These are phyloP conservation scores for Globisporangium solare DNA, from an alignment of 352 stramenopile species.

Conservation along the genomic window DNA sequence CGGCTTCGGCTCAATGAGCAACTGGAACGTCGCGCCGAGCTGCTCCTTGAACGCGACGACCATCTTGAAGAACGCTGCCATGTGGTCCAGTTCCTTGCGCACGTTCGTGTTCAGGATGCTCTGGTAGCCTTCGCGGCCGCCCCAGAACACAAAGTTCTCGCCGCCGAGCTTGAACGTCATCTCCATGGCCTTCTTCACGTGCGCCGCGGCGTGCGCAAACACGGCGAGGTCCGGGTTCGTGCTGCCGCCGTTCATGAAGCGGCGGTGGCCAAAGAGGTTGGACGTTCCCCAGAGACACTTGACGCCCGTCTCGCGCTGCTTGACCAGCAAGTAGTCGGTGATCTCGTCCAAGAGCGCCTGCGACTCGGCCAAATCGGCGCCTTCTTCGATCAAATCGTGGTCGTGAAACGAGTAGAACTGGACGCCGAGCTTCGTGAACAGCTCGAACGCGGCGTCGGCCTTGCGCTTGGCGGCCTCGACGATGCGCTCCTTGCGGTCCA, in stretches of 20 bases:
- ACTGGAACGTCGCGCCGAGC: conserved; percentile 65
- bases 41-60: conserved; percentile 75
- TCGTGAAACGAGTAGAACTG: conserved; percentile 88
- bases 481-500: conserved; percentile 37
- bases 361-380: conserved; percentile 39
- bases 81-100: conserved; percentile 76
- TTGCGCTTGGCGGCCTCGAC: conserved; percentile 71
- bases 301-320: conserved; percentile 69
- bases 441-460: conserved; percentile 81
- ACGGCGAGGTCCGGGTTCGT: conserved; percentile 86
- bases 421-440: conserved; percentile 83
- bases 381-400: conserved; percentile 69
- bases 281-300: conserved; percentile 80
- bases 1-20: conserved; percentile 85
- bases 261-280: conserved; percentile 71
- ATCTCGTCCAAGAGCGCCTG: conserved; percentile 31
- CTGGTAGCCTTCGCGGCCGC: conserved; percentile 77
- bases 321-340: conserved; percentile 42
- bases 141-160: conserved; percentile 87
- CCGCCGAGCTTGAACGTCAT: conserved; percentile 79
- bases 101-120: conserved; percentile 76
- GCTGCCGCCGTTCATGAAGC: conserved; percentile 82
- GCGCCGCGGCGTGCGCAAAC: conserved; percentile 63
- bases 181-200: conserved; percentile 87
- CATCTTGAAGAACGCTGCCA: conserved; percentile 80